A percentile compares a stretch with the other conserved stretches of the same genome.
phyloP scores from a whole-genome alignment of 2,329 filamentous ascomycete species.

The Teratosphaeria destructans region DNA sequence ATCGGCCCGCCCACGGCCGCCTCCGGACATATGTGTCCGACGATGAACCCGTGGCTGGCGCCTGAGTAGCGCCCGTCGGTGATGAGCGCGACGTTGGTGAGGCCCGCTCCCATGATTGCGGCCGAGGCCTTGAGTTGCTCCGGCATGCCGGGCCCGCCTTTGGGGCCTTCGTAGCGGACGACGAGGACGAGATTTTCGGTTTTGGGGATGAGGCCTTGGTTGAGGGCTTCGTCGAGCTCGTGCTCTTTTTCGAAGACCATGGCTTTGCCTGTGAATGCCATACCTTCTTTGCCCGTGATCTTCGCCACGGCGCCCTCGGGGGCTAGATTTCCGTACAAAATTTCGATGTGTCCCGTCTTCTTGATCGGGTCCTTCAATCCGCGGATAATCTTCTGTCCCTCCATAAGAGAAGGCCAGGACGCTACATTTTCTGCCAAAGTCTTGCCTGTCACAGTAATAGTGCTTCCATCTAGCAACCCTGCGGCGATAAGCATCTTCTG shows the following conservation, averaged over 20 bases:
- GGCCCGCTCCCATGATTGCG: constrained; percentile 82
- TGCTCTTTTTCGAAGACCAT: constrained; percentile 80
- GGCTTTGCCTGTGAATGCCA: constrained; percentile 69
- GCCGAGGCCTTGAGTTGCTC: constrained; percentile 84
- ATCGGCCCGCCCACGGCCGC: constrained; percentile 83
- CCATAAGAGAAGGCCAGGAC: constrained; percentile 61
- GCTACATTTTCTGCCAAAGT: constrained; percentile 74
- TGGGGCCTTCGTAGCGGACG: constrained; percentile 87
- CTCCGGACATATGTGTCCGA: constrained; percentile 86
- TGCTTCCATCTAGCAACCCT: constrained; percentile 63
- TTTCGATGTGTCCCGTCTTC: constrained; percentile 72
- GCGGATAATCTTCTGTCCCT: constrained; percentile 70
- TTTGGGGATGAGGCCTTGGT: constrained; percentile 37
- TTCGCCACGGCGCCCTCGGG: constrained; percentile 87
- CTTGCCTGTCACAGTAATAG: constrained; percentile 74
- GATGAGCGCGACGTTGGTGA: constrained; percentile 80
- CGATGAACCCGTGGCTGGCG: constrained; percentile 83
- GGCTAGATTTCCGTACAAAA: constrained; percentile 77
- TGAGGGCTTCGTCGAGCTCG: constrained; percentile 65
- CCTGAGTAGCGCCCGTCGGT: constrained; percentile 87
- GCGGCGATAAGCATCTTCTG: constrained; percentile 75
- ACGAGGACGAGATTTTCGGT: constrained; percentile 74
- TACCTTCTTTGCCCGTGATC: constrained; percentile 90
- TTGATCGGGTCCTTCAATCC: constrained; percentile 79
- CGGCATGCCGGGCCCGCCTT: constrained; percentile 90